Conservation (phyloP, 1,284 basidiomycete genomes). For the Singerocomus inundabilis region DNA sequence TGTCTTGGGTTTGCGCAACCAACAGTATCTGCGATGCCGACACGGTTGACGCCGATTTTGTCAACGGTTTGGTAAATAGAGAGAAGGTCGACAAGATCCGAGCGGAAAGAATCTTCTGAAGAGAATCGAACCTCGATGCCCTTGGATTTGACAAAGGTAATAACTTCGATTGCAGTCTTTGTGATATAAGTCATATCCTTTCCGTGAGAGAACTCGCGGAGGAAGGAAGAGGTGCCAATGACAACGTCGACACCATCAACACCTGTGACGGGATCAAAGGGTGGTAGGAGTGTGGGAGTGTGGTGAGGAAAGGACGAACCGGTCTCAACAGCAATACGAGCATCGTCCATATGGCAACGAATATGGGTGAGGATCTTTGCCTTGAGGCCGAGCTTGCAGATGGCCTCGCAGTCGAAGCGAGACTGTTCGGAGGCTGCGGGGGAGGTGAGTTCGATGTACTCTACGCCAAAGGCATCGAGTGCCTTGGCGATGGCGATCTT, state of each 20-base stretch:
- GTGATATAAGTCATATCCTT: slow-evolving; percentile 99
- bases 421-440: slow-evolving; percentile 98
- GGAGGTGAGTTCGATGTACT: slow-evolving; percentile 99
- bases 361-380: slow-evolving; percentile 99
- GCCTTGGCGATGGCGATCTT: slow-evolving; percentile 99
- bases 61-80: slow-evolving; percentile 99
- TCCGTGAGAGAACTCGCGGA: slow-evolving; percentile 99
- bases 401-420: slow-evolving; percentile 92
- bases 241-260: slow-evolving; percentile 99
- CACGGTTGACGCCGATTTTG: slow-evolving; percentile 99
- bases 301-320: slow-evolving; percentile 47
- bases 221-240: slow-evolving; percentile 98
- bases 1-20: slow-evolving; percentile 99
- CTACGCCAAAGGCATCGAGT: slow-evolving; percentile 96
- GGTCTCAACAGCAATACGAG: slow-evolving; percentile 97
- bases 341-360: slow-evolving; percentile 99
- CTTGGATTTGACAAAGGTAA: slow-evolving; percentile 99
- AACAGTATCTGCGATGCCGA: slow-evolving; percentile 99
- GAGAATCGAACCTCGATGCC: slow-evolving; percentile 99
- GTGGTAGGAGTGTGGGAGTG: background rate
- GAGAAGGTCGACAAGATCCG: slow-evolving; percentile 97
- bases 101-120: slow-evolving; percentile 99
- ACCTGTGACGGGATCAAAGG: slow-evolving; percentile 44
- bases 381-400: slow-evolving; percentile 99
- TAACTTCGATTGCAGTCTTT: slow-evolving; percentile 98